Percentiles rank a stretch among this genome's conserved stretches.
Evolutionary conservation across 1,284 basidiomycete genomes (phyloP).

Genomic region (Takashimella koratensis): DNA sequence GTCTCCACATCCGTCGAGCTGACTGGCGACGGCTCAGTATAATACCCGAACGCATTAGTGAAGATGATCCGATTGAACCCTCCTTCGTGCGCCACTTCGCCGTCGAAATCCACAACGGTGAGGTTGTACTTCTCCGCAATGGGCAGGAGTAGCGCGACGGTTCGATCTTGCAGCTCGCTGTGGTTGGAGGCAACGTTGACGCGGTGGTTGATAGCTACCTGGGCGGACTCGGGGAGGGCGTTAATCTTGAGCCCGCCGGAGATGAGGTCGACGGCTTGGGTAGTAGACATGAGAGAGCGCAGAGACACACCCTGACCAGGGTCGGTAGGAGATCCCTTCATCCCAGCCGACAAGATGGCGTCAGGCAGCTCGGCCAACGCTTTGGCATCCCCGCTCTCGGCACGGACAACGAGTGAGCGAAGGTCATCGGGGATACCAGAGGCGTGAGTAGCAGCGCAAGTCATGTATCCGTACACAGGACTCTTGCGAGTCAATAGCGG

Average conservation of each 20-base stretch:
- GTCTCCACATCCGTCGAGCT: slow-evolving; percentile 20
- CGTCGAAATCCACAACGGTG: slow-evolving; percentile 27
- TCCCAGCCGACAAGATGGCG: slow-evolving; percentile 4
- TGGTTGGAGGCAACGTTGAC: slow-evolving; percentile 33
- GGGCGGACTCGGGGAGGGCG: slow-evolving; percentile 37
- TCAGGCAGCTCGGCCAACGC: slow-evolving; percentile 13
- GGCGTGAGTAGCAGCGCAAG: slow-evolving; percentile 18
- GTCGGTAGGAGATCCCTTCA: too few relatives aligned
- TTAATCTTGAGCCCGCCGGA: slow-evolving; percentile 44
- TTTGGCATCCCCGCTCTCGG: slow-evolving; percentile 14
- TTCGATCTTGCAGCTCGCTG: slow-evolving; percentile 23
- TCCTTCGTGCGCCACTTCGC: slow-evolving; percentile 17
- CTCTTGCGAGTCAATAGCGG: neutral
- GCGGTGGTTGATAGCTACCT: slow-evolving; percentile 36
- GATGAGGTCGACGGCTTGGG: slow-evolving; percentile 44
- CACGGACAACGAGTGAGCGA: slow-evolving; percentile 11
- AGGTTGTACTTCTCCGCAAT: slow-evolving; percentile 30
- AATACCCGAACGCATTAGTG: slow-evolving; percentile 19
- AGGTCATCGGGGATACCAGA: slow-evolving; percentile 10
- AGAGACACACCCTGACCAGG: too few relatives aligned
- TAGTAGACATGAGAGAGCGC: slow-evolving; percentile 40
- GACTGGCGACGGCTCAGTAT: slow-evolving; percentile 32
- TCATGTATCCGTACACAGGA: slow-evolving; percentile 9
- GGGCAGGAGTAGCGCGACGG: slow-evolving; percentile 21
- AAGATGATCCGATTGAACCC: slow-evolving; percentile 9